Evolutionary conservation across 306 rosid species (phyloP).

Genomic region (Medicago lupulina): DNA sequence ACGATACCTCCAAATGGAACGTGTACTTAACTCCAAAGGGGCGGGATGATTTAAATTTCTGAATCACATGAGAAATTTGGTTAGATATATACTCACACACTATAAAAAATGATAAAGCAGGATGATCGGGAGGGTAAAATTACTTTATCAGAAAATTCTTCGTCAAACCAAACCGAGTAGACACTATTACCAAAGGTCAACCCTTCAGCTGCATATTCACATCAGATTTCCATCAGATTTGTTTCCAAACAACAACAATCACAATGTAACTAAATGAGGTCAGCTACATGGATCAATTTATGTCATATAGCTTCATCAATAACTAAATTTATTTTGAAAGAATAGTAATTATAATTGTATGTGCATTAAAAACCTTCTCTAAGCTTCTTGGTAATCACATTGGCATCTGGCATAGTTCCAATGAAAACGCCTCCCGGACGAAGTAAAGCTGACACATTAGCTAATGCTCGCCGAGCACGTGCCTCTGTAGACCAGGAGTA

Average conservation of each 20-base stretch:
- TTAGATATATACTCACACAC: conserved; percentile 19
- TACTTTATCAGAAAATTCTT: conserved; percentile 87
- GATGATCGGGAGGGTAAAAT: conserved; percentile 9
- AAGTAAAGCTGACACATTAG: too few species aligned
- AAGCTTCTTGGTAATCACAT: too few species aligned
- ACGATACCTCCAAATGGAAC: conserved; percentile 88
- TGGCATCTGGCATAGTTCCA: too few species aligned
- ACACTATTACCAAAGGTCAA: conserved; percentile 86
- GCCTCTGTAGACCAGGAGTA: too few species aligned
- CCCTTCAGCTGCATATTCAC: conserved; percentile 80
- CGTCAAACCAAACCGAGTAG: conserved; percentile 88
- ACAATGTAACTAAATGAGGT: not conserved
- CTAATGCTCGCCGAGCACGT: too few species aligned
- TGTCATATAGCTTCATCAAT: conserved; percentile 1
- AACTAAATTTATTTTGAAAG: conserved; percentile 29
- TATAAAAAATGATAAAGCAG: not conserved
- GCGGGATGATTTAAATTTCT: conserved; percentile 86
- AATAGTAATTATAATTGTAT: not conserved
- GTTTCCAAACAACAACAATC: not conserved
- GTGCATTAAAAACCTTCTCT: too few species aligned
- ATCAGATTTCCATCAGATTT: conserved; percentile 18
- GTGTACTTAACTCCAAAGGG: conserved; percentile 95
- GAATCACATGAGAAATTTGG: conserved; percentile 47
- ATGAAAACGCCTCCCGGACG: too few species aligned
- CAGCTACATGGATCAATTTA: conserved; percentile 14